Conservation (phyloP, 1,284 basidiomycete species). For the Apiotrichum porosum region DNA sequence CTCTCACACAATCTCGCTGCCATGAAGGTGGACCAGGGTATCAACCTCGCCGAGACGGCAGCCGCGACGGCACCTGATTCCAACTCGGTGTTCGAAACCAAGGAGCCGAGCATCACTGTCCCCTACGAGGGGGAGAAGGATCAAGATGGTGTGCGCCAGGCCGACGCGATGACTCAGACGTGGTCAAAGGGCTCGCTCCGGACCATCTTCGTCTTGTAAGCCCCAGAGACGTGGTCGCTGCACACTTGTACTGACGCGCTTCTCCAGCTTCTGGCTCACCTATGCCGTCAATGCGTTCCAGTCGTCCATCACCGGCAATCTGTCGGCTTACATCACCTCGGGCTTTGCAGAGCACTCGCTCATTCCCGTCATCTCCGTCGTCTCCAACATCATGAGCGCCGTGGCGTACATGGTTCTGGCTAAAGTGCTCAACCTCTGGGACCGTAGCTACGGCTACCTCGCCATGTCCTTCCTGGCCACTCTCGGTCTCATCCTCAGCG, state of each 20-base stretch:
- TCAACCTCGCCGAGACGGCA: conserved; percentile 2
- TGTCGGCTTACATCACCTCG: conserved; percentile 30
- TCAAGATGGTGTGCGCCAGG: conserved; percentile 30
- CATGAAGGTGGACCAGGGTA: conserved; percentile 8
- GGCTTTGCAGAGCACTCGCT: conserved; percentile 37
- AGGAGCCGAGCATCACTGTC: background rate
- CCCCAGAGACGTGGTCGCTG: background rate
- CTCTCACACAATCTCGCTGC: too few species aligned
- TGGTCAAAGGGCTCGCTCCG: conserved; percentile 31
- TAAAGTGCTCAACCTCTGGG: conserved; percentile 39
- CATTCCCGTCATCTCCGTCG: conserved; percentile 39
- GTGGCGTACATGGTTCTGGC: conserved; percentile 37
- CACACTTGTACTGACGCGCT: background rate
- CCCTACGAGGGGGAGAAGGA: background rate
- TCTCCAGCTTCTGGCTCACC: conserved; percentile 36
- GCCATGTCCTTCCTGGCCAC: conserved; percentile 27
- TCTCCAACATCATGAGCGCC: conserved; percentile 32
- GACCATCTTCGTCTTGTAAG: conserved; percentile 33
- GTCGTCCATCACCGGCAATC: conserved; percentile 33
- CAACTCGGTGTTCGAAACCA: background rate
- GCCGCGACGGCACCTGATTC: background rate
- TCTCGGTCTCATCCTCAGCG: conserved; percentile 39
- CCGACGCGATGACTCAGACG: conserved; percentile 31
- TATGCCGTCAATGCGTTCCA: conserved; percentile 42
- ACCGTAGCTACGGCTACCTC: conserved; percentile 30